Conservation (phyloP, 768 basidiomycete genomes). For the Tylopilus sp. region DNA sequence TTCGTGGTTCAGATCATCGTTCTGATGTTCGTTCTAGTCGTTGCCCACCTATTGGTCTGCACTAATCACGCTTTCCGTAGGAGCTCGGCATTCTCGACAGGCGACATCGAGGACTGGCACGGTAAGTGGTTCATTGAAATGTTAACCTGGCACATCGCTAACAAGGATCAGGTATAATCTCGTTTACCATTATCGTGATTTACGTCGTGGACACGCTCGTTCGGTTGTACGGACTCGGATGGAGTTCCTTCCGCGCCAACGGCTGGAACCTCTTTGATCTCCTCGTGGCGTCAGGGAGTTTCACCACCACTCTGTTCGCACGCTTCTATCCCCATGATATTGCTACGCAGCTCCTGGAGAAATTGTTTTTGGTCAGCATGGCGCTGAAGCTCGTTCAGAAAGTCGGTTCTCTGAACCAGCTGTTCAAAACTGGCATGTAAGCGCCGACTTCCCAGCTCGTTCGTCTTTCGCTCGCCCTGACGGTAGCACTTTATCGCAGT, state of each 20-base stretch:
- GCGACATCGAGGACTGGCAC: slow-evolving; percentile 50
- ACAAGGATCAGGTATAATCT: slow-evolving; percentile 59
- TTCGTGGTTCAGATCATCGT: slow-evolving; percentile 80
- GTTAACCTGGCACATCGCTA: slow-evolving; percentile 4
- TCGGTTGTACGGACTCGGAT: slow-evolving; percentile 82
- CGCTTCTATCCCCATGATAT: slow-evolving; percentile 51
- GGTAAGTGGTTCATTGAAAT: slow-evolving; percentile 43
- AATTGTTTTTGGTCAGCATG: slow-evolving; percentile 89
- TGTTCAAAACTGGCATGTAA: slow-evolving; percentile 95
- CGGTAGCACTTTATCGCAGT: slow-evolving; percentile 35
- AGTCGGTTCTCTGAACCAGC: slow-evolving; percentile 82
- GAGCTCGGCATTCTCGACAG: slow-evolving; percentile 72
- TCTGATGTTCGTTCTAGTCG: slow-evolving; percentile 59
- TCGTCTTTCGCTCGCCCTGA: not conserved
- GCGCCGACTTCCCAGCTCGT: slow-evolving; percentile 28
- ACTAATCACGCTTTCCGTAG: slow-evolving; percentile 36
- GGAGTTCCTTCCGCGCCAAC: slow-evolving; percentile 78
- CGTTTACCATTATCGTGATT: slow-evolving; percentile 65
- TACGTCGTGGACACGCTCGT: slow-evolving; percentile 77
- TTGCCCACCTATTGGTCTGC: not conserved
- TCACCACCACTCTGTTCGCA: slow-evolving; percentile 77
- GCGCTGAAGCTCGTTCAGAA: slow-evolving; percentile 93
- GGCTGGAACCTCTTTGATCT: slow-evolving; percentile 96
- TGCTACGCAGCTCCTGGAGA: slow-evolving; percentile 65
- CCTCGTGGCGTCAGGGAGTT: slow-evolving; percentile 73